Evolutionary conservation across 345 rosid species (phyloP), one percentile per base, ranked within the genome.

Genomic region (Dimocarpus longan): DNA sequence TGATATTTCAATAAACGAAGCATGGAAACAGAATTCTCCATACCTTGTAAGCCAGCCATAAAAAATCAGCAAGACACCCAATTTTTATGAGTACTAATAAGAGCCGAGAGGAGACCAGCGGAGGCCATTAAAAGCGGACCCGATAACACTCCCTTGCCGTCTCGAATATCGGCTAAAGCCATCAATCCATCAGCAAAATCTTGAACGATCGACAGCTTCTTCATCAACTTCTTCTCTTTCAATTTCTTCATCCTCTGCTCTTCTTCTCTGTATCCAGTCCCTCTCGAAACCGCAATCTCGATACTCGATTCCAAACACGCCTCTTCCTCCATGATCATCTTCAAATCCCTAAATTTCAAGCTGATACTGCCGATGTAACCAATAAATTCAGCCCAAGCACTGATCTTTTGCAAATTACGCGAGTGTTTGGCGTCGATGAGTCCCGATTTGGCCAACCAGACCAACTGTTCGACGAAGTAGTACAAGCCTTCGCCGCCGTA

Each of bases 401-500:
- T 93, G 10, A 91, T 75, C 79, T 75, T 87, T 68, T 91, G 93
- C 77, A 92, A 81, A 76, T 50, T 78, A 22, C 83, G 86, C 54
- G 89, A 68, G 76, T 89, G 89, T 75, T 82, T 86, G 63, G 68
- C 78, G 28, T 93, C 94, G 82, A 95, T 90, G 57, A 95, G 80
- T 1, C 98, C 98, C 7, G 98, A 86, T 88, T 95, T 95, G 19
- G 92, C 84, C 73, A 93, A 80, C 99, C 99, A 95, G 37, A 92
- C 86, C 72, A 95, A 88, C 32, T 93, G 98, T 78, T 95, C 98
- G 2, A 92, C 87, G 78, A 95, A 95, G 81, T 87, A 92, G 70
- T 95, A 92, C 70, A 91, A 60, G 19, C 98, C 98, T 77, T 95
- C 98, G 70, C 98, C 97, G 2, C 97, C 97, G 73, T 92, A 95